phyloP scores from a whole-genome alignment of 176 grass and related monocot species.

The Oryza rufipogon region DNA sequence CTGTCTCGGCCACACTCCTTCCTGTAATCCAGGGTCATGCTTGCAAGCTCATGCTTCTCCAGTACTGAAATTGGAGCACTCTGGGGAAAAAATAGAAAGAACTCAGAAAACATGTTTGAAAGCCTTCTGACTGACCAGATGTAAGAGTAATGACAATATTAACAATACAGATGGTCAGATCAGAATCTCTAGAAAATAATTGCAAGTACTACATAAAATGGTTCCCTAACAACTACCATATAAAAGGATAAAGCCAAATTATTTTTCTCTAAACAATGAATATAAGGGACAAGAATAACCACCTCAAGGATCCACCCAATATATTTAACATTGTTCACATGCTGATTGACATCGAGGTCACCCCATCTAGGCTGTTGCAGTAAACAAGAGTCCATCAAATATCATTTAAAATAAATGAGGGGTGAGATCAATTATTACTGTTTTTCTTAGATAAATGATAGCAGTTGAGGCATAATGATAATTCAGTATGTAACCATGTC shows the following conservation, averaged over 20 bases:
- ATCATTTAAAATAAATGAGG: not conserved
- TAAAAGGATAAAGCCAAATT: not conserved
- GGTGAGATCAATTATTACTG: not conserved
- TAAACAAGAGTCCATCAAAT: conserved; percentile 24
- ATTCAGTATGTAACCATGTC: not conserved
- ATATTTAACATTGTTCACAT: conserved; percentile 99
- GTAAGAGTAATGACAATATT: not conserved
- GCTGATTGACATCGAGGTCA: conserved; percentile 96
- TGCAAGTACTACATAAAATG: not conserved
- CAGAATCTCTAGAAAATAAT: not conserved
- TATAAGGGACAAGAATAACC: not conserved
- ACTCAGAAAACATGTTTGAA: not conserved
- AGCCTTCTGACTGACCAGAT: not conserved
- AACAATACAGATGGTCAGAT: not conserved
- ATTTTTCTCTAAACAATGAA: not conserved
- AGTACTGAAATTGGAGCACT: conserved; percentile 93
- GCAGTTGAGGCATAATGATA: not conserved
- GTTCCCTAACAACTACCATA: not conserved
- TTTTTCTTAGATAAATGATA: not conserved
- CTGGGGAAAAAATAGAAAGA: conserved; percentile 46
- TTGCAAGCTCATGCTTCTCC: conserved; percentile 92
- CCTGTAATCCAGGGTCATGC: conserved; percentile 95
- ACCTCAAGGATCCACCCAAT: conserved; percentile 99
- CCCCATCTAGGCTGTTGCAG: conserved; percentile 88
- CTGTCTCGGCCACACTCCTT: conserved; percentile 91